Base-by-base conservation (phyloP, 371 early-diverging fungal genomes). In the Mucor racemosus region DNA sequence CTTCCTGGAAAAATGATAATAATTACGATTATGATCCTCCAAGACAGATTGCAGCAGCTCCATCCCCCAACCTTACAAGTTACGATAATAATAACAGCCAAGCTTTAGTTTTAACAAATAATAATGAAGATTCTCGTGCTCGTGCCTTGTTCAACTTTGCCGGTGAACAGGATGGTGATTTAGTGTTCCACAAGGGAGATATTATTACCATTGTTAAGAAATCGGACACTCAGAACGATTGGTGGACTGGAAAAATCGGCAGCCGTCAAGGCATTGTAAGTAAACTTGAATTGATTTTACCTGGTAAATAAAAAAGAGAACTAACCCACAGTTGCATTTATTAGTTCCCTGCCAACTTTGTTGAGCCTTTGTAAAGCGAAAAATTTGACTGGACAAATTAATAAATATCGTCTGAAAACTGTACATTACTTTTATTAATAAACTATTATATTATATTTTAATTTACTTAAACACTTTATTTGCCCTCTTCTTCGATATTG, bases 241-340 rank as follows among this genome's bases (percentile, higher is more conserved):
- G 95, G 95, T 94, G 95, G 95, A 86, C 86, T n/a, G 95, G 95
- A 10, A 76, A 55, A 40, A 73, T 82, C 40, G 79, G 87, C 62
- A 88, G 88, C 33, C 74, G 75, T n/a, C 78, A 79, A 60, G 94
- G 94, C 48, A 82, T 80, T 55, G 86, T 85, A 85, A 77, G 81
- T 80, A 38, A 38, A 38, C 38, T 38, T 9, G 3, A 26, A 3
- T 26, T 26, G 3, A 26, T 26, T 26, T 26, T 26, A 26, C 26
- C 26, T 26, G 26, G 26, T 26, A 26, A n/a, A n/a, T n/a, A 26
- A 1, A 62, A 21, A 17, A 33, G 10, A 42, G 15, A 15, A 10
- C 19, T 55, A 53, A 36, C 6, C 8, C 4, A 38, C 60, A 38
- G 38, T 31, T 14, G 59, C 61, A 33, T 40, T 64, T 62, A 38